Conservation (phyloP, 2,329 filamentous ascomycete species). For the Penicillium glabrum region DNA sequence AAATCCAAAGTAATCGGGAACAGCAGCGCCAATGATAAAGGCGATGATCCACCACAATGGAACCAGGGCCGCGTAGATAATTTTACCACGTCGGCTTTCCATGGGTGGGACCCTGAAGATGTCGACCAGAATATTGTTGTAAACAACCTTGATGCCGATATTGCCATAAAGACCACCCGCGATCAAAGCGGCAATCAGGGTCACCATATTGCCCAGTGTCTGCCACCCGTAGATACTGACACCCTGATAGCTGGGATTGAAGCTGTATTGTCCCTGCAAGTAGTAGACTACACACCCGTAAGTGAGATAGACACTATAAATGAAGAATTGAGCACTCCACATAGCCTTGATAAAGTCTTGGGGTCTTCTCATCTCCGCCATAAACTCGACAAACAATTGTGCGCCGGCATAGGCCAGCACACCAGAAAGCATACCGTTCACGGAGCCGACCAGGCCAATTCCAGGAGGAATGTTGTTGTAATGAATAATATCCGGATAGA, state of each 20-base stretch:
- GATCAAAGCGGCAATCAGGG: constrained; percentile 32
- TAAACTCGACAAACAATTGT: constrained; percentile 58
- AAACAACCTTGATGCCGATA: constrained; percentile 45
- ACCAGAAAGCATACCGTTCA: constrained; percentile 55
- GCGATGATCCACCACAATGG: constrained; percentile 48
- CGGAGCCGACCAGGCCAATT: constrained; percentile 42
- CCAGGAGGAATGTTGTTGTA: constrained; percentile 44
- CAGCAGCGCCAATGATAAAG: constrained; percentile 45
- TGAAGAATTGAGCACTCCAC: constrained; percentile 48
- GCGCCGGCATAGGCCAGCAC: constrained; percentile 62
- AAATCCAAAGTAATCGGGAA: constrained; percentile 44
- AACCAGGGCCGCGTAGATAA: constrained; percentile 36
- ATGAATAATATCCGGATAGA: constrained; percentile 36
- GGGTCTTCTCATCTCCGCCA: constrained; percentile 54
- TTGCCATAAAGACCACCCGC: constrained; percentile 42
- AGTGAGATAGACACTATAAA: constrained; percentile 49
- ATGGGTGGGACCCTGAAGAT: constrained; percentile 43
- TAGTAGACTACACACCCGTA: constrained; percentile 51
- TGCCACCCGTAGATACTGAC: constrained; percentile 35
- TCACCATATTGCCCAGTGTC: constrained; percentile 31
- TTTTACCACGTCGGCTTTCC: constrained; percentile 39
- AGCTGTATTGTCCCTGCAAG: constrained; percentile 50
- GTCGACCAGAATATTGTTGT: constrained; percentile 47
- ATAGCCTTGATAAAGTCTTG: constrained; percentile 52
- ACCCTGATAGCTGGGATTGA: constrained; percentile 25